These are phyloP conservation scores for Globisporangium irregulare DNA, from an alignment of 352 stramenopile species.

Conservation along the genomic window DNA sequence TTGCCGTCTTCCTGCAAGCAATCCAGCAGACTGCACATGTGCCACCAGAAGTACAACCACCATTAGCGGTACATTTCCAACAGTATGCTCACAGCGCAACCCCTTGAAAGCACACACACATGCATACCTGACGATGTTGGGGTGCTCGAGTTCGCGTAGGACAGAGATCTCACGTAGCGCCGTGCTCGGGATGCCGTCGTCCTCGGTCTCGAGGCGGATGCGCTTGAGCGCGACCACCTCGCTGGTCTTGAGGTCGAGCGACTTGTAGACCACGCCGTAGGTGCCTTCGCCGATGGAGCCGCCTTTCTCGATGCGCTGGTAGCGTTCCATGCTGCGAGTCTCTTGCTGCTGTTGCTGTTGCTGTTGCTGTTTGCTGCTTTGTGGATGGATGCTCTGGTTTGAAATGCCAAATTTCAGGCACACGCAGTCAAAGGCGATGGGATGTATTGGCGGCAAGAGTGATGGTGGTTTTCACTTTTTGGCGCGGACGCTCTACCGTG, in stretches of 20 bases:
- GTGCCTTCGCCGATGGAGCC: slow-evolving; percentile 93
- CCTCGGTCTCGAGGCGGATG: slow-evolving; percentile 98
- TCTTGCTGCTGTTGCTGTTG: not conserved
- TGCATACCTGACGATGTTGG: slow-evolving; percentile 95
- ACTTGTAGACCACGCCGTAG: slow-evolving; percentile 98
- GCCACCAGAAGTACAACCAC: not conserved
- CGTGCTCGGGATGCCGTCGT: slow-evolving; percentile 98
- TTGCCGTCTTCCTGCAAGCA: slow-evolving; percentile 94
- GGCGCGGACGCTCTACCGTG: slow-evolving; percentile 7
- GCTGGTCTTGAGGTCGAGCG: slow-evolving; percentile 88
- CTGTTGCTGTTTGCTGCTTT: not conserved
- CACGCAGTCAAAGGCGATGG: not conserved
- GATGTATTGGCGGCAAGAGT: slow-evolving; percentile 6
- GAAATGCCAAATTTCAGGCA: slow-evolving; percentile 6
- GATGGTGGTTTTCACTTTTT: slow-evolving; percentile 2
- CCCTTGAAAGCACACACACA: not conserved
- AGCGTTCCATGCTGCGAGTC: slow-evolving; percentile 71
- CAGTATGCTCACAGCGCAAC: not conserved
- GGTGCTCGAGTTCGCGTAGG: slow-evolving; percentile 96
- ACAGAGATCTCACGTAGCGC: slow-evolving; percentile 98
- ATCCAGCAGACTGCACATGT: slow-evolving; percentile 76
- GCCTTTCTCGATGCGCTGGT: slow-evolving; percentile 93
- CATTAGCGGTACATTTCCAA: not conserved
- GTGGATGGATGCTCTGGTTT: slow-evolving; percentile 9
- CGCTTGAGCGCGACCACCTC: slow-evolving; percentile 94